phyloP scores from a whole-genome alignment of 75 land plant species.

The Cupressus sempervirens region DNA sequence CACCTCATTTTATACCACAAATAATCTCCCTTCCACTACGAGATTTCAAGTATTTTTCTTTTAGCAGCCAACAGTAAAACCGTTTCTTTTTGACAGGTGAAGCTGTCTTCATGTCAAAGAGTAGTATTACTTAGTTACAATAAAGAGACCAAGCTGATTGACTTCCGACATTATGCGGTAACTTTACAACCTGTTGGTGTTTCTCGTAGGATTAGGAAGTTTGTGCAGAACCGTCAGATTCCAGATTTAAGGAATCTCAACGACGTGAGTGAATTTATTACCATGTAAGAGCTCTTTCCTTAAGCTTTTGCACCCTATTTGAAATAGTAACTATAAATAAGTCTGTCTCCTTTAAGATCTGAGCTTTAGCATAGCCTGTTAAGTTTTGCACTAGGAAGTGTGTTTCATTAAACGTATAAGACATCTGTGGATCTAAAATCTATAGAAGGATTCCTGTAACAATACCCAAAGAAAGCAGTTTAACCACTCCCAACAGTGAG shows the following conservation, averaged over 20 bases:
- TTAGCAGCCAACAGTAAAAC: background rate
- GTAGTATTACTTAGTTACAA: slow-evolving; percentile 83
- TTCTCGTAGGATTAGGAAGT: slow-evolving; percentile 80
- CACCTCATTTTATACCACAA: background rate
- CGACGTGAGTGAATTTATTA: slow-evolving; percentile 94
- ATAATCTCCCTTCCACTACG: background rate
- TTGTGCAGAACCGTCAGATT: slow-evolving; percentile 84
- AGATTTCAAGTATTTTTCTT: background rate
- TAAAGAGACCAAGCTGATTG: slow-evolving; percentile 80
- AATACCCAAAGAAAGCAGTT: too few species aligned
- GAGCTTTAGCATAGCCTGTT: background rate
- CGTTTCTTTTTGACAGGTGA: slow-evolving; percentile 55
- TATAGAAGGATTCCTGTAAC: background rate
- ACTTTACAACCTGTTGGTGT: slow-evolving; percentile 93
- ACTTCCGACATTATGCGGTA: slow-evolving; percentile 94
- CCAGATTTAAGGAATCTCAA: slow-evolving; percentile 84
- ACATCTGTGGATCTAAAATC: background rate
- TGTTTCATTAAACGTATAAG: background rate
- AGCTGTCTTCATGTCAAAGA: slow-evolving; percentile 87
- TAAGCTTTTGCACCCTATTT: background rate
- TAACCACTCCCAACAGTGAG: too few species aligned
- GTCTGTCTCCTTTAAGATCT: background rate
- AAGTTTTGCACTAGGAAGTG: background rate
- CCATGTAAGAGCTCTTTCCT: slow-evolving; percentile 53
- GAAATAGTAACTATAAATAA: background rate